These are phyloP conservation scores for Tardiomyces digboiensis DNA, from an alignment of 1,139 yeast genomes.

Conservation along the genomic window DNA sequence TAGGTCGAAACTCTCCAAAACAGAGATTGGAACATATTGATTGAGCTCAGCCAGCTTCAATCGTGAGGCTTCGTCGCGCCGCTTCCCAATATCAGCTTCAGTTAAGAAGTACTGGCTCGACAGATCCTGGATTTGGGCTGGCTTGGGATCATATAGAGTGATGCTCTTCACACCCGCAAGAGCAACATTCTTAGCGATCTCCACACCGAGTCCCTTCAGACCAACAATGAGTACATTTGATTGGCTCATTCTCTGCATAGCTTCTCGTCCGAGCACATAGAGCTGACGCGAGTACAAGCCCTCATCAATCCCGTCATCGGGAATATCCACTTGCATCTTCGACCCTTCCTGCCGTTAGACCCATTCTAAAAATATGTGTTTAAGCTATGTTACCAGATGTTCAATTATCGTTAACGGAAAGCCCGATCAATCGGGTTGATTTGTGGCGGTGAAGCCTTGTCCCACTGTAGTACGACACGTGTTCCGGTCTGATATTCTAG, in stretches of 20 bases:
- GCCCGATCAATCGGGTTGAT: too few species aligned
- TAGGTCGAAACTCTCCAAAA: conserved; percentile 42
- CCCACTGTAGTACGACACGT: too few species aligned
- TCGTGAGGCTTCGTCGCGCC: conserved; percentile 67
- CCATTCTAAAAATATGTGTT: too few species aligned
- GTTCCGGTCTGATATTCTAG: too few species aligned
- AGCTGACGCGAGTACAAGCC: conserved; percentile 92
- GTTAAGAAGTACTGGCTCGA: conserved; percentile 83
- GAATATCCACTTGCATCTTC: conserved; percentile 49
- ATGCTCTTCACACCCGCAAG: conserved; percentile 95
- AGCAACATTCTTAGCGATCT: conserved; percentile 93
- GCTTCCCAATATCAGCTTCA: conserved; percentile 59
- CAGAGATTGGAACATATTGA: conserved; percentile 81
- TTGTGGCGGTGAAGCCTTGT: too few species aligned
- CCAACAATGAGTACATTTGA: conserved; percentile 88
- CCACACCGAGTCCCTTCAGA: conserved; percentile 84
- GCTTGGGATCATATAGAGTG: conserved; percentile 75
- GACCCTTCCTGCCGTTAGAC: not conserved
- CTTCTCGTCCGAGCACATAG: conserved; percentile 46
- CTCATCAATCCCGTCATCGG: conserved; percentile 70
- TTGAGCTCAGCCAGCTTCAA: conserved; percentile 71
- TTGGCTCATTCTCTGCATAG: conserved; percentile 93
- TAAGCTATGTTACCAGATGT: too few species aligned
- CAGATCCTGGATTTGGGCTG: conserved; percentile 59
- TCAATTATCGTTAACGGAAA: too few species aligned